A percentile compares a stretch with the other conserved stretches of the same genome.
Evolutionary conservation across 768 basidiomycete genomes (phyloP).

Genomic region (Hydnum rufescens): DNA sequence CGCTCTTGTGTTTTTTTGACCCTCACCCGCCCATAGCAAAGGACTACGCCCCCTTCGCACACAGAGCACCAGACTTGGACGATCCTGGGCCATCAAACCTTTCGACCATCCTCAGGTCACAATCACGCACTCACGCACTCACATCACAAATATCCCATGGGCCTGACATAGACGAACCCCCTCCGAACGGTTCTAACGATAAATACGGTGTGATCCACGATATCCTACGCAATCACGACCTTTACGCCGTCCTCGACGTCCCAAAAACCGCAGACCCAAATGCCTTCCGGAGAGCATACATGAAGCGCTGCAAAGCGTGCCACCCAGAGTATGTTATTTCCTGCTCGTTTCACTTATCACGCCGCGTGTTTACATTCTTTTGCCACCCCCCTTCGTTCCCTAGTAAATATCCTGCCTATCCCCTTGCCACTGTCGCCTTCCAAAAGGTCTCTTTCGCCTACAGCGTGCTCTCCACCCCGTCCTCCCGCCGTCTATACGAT

Average conservation of each 20-base stretch:
- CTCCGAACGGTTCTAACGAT: too few relatives aligned
- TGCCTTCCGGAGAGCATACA: slow-evolving; percentile 53
- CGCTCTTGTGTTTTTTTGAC: background rate
- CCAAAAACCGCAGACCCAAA: slow-evolving; percentile 35
- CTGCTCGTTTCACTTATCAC: background rate
- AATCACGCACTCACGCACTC: background rate
- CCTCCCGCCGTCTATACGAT: slow-evolving; percentile 50
- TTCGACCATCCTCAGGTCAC: background rate
- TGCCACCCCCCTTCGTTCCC: background rate
- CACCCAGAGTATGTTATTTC: slow-evolving; percentile 62
- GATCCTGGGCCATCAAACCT: too few relatives aligned
- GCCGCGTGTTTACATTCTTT: background rate
- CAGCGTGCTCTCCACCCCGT: slow-evolving; percentile 54
- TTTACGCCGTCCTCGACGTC: slow-evolving; percentile 57
- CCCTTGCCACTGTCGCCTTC: slow-evolving; percentile 64
- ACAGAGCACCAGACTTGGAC: too few relatives aligned
- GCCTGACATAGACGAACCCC: too few relatives aligned
- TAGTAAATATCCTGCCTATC: slow-evolving; percentile 65
- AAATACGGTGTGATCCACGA: slow-evolving; percentile 25
- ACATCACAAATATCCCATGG: too few relatives aligned
- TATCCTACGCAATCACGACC: slow-evolving; percentile 41
- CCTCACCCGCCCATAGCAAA: background rate
- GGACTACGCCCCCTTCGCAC: background rate
- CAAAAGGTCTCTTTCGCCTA: slow-evolving; percentile 77
- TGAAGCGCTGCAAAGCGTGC: slow-evolving; percentile 51